Evolutionary conservation across 2,329 filamentous ascomycete species (phyloP), one percentile per base, ranked within the genome.

Genomic region (Magnaporthiopsis rhizophila): DNA sequence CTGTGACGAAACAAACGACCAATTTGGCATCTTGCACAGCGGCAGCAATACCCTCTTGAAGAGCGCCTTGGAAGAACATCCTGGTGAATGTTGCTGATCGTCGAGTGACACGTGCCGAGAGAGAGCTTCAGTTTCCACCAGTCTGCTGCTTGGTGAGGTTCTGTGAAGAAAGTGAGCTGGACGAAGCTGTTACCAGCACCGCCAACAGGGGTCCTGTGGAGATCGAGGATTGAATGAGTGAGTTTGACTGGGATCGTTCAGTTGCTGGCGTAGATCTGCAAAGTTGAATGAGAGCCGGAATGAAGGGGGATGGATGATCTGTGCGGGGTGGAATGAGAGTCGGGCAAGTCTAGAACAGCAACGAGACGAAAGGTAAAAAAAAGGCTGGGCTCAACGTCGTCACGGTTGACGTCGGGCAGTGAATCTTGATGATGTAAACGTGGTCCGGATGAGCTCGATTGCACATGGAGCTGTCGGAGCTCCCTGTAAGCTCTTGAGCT

Each of bases 1-100:
- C 89, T 72, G 87, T 86, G 38, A 97, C 88, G 75, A 97, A 96
- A 77, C 92, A 96, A 36, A 90, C 84, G 0, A 97, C 90, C 24
- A 89, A 82, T 75, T 94, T 96, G 65, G 85, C 80, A 74, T 93
- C 81, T 66, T 86, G 83, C 8, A 97, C 82, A 15, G 93, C 92
- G 26, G 85, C 80, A 38, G 84, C 82, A 69, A 97, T 96, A 65
- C 91, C 93, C 71, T 89, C 88, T 71, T 96, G 90, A 26, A 97
- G 77, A 66, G 86, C 87, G 24, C 92, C 93, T 66, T 87, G 72
- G 74, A 92, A 93, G 76, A 97, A 97, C 88, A 96, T 93, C 58
- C 60, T 73, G 68, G 63, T 66, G 5, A 28, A n/a, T 21, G 7
- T n/a, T 8, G 45, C 45, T 53, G 21, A n/a, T n/a, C 4, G 12